A percentile compares a stretch with the other conserved stretches of the same genome.
Conservation (phyloP, 441 rosid species). For the Bruguiera hainesii region DNA sequence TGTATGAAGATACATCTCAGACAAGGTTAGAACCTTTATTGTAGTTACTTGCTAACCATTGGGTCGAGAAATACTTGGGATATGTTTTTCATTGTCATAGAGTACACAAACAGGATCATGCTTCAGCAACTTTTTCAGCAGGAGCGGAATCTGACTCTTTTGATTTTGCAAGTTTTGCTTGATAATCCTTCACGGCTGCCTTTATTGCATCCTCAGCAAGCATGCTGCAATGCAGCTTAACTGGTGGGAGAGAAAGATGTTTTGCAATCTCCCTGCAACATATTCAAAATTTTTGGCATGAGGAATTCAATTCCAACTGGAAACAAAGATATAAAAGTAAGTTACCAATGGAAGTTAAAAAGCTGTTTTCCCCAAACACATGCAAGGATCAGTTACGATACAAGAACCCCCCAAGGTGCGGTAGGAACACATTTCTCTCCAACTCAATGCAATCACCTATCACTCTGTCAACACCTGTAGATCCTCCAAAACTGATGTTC, state of each 20-base stretch:
- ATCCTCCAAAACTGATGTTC: too few species aligned
- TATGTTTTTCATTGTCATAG: conserved; percentile 10
- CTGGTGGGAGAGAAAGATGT: conserved; percentile 95
- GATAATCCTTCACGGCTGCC: conserved; percentile 90
- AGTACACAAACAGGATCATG: conserved; percentile 25
- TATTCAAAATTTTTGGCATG: not conserved
- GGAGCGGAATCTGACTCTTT: conserved; percentile 26
- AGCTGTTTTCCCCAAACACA: too few species aligned
- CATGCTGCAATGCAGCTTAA: conserved; percentile 99
- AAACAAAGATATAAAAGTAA: not conserved
- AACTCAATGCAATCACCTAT: too few species aligned
- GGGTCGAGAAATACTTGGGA: not conserved
- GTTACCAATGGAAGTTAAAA: too few species aligned
- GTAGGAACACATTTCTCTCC: too few species aligned
- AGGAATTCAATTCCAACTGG: not conserved
- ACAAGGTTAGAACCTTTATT: too few species aligned
- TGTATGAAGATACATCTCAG: too few species aligned
- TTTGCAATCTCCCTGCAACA: conserved; percentile 74
- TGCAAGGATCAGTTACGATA: too few species aligned
- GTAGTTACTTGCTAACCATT: conserved; percentile 2
- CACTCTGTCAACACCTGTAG: too few species aligned
- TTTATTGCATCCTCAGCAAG: conserved; percentile 98
- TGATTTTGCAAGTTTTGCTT: conserved; percentile 53
- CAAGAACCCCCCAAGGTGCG: too few species aligned
- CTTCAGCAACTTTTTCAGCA: conserved; percentile 47